A percentile compares a stretch with the other conserved stretches of the same genome.
phyloP scores from a whole-genome alignment of 164 flowering plant species.

The Annona cherimola region DNA sequence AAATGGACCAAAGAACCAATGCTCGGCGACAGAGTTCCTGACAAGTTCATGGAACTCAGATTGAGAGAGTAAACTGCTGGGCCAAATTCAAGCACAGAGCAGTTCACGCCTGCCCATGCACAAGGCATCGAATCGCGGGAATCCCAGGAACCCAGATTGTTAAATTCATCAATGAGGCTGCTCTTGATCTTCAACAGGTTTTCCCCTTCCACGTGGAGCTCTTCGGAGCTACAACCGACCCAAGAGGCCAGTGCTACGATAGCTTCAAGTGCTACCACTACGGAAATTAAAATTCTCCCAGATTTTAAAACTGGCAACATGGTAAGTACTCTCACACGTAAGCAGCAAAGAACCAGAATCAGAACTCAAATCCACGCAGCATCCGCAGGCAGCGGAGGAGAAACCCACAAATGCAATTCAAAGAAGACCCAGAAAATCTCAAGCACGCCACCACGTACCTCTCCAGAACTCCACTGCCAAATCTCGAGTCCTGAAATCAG shows the following conservation, averaged over 20 bases:
- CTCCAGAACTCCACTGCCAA: neutral
- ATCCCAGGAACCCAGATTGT: conserved; percentile 18
- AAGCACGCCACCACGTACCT: neutral
- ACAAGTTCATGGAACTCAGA: conserved; percentile 56
- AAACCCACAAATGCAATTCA: neutral
- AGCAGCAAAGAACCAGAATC: neutral
- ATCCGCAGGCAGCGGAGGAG: neutral
- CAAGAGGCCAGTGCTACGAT: neutral
- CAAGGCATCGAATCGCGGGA: conserved; percentile 16
- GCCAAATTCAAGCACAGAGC: conserved; percentile 8
- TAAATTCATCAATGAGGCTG: conserved; percentile 13
- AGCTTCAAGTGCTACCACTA: neutral
- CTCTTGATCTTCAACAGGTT: conserved; percentile 18
- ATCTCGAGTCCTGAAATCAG: neutral
- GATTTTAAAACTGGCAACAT: neutral
- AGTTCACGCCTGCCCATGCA: conserved; percentile 18
- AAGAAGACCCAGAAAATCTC: neutral
- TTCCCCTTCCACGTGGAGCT: conserved; percentile 17
- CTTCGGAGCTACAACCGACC: conserved; percentile 6
- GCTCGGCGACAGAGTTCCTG: conserved; percentile 55
- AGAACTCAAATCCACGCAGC: neutral
- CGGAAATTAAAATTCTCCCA: neutral
- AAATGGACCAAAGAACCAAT: conserved; percentile 51
- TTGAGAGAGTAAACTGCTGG: conserved; percentile 55
- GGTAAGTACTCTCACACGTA: neutral